phyloP scores from a whole-genome alignment of 495 filamentous ascomycete genomes.

The Aspergillus campestris region DNA sequence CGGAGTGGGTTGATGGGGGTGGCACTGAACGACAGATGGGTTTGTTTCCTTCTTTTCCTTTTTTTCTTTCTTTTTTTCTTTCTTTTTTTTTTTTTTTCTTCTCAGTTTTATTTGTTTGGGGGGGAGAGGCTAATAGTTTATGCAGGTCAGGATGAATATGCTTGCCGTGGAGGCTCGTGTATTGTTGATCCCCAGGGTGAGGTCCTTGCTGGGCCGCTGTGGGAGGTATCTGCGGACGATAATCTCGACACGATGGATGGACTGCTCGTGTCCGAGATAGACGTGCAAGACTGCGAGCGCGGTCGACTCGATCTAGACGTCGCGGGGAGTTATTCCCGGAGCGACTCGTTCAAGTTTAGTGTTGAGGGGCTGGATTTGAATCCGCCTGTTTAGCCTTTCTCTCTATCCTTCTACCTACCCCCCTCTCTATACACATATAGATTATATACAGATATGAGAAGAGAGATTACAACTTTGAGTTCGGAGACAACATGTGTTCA shows the following conservation, averaged over 20 bases:
- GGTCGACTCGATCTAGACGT: constrained; percentile 60
- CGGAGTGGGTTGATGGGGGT: constrained; percentile 42
- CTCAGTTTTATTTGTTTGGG: too few relatives aligned
- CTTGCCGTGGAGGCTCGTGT: constrained; percentile 69
- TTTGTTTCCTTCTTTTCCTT: too few relatives aligned
- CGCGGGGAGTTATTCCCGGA: constrained; percentile 72
- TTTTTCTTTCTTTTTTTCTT: not conserved
- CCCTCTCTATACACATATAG: too few relatives aligned
- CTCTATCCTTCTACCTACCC: too few relatives aligned
- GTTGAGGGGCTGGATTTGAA: constrained; percentile 68
- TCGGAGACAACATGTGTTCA: too few relatives aligned
- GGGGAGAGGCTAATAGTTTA: not conserved
- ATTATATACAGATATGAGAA: too few relatives aligned
- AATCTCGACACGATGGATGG: constrained; percentile 23
- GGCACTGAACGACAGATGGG: not conserved
- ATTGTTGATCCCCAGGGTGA: constrained; percentile 76
- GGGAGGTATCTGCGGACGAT: constrained; percentile 60
- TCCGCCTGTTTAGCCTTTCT: constrained; percentile 42
- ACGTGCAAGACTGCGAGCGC: constrained; percentile 56
- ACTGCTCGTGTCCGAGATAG: constrained; percentile 41
- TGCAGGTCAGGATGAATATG: constrained; percentile 21
- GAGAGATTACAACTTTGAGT: too few relatives aligned
- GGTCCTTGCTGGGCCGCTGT: constrained; percentile 69
- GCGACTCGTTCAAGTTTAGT: constrained; percentile 70
- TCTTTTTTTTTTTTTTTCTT: not conserved